Percentiles rank a stretch among this genome's conserved stretches.
Evolutionary conservation across 345 rosid genomes (phyloP).

Genomic region (Trapa bicornis): DNA sequence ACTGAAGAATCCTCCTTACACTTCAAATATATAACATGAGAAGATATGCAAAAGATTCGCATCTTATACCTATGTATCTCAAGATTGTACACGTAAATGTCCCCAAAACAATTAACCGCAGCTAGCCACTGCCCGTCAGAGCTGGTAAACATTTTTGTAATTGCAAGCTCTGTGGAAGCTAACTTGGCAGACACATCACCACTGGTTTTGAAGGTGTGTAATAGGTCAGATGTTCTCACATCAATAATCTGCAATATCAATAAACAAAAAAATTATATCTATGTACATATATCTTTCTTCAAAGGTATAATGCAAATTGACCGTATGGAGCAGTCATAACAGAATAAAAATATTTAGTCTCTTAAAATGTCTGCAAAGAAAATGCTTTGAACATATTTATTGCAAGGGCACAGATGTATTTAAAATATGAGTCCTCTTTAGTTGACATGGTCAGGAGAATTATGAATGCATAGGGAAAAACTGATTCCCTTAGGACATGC

Average conservation of each 20-base stretch:
- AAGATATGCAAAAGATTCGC: not conserved
- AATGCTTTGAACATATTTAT: not conserved
- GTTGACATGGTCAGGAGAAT: too few species aligned
- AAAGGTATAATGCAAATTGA: too few species aligned
- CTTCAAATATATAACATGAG: not conserved
- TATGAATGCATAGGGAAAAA: too few species aligned
- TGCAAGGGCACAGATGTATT: not conserved
- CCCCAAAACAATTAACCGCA: conserved; percentile 90
- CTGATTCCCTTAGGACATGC: not conserved
- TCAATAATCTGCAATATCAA: conserved; percentile 41
- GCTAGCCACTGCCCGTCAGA: conserved; percentile 91
- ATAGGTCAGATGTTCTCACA: conserved; percentile 36
- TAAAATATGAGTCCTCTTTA: not conserved
- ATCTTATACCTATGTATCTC: conserved; percentile 60
- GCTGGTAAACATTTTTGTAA: conserved; percentile 80
- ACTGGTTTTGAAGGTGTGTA: conserved; percentile 51
- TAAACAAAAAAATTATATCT: not conserved
- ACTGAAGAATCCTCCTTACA: not conserved
- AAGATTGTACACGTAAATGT: conserved; percentile 64
- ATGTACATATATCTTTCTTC: not conserved
- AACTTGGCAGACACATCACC: conserved; percentile 34
- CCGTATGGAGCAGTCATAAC: too few species aligned
- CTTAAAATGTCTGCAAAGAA: not conserved
- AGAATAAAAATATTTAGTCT: too few species aligned
- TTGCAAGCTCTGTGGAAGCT: conserved; percentile 58